Evolutionary conservation across 495 filamentous ascomycete genomes (phyloP).

Genomic region (Penicillium samsonianum): DNA sequence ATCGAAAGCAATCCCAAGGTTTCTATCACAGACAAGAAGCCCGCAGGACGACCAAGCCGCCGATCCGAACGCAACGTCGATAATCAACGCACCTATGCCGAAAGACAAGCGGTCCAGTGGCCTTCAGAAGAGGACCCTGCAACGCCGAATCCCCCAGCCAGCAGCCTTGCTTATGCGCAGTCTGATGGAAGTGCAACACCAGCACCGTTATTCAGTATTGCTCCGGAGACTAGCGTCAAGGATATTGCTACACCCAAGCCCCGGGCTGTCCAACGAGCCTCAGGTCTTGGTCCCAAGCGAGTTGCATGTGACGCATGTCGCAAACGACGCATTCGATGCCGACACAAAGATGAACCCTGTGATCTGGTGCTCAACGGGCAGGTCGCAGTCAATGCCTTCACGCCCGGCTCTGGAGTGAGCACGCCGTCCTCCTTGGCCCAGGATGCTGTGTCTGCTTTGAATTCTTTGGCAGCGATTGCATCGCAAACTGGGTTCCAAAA

Average conservation of each 20-base stretch:
- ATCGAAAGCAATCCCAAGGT: slow-evolving; percentile 49
- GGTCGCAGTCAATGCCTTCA: slow-evolving; percentile 32
- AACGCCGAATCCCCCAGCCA: slow-evolving; percentile 18
- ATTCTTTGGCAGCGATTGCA: slow-evolving; percentile 47
- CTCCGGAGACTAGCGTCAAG: slow-evolving; percentile 23
- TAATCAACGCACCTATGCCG: slow-evolving; percentile 47
- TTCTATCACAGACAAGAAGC: slow-evolving; percentile 43
- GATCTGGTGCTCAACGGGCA: slow-evolving; percentile 35
- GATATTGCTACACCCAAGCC: slow-evolving; percentile 37
- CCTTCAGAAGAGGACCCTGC: slow-evolving; percentile 31
- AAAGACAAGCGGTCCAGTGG: slow-evolving; percentile 48
- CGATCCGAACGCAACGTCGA: slow-evolving; percentile 48
- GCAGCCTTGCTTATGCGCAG: slow-evolving; percentile 18
- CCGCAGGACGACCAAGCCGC: slow-evolving; percentile 47
- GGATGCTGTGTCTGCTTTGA: slow-evolving; percentile 49
- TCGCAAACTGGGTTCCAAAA: slow-evolving; percentile 41
- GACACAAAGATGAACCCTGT: slow-evolving; percentile 52
- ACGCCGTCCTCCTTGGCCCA: slow-evolving; percentile 42
- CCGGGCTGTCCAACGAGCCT: slow-evolving; percentile 36
- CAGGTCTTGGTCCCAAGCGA: slow-evolving; percentile 51
- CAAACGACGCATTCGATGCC: slow-evolving; percentile 54
- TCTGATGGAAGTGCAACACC: slow-evolving; percentile 26
- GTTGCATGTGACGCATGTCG: slow-evolving; percentile 59
- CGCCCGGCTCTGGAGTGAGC: slow-evolving; percentile 31
- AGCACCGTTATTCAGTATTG: slow-evolving; percentile 15